Percentiles rank a stretch among this genome's conserved stretches.
These are phyloP conservation scores for Nitzschia palea DNA, from an alignment of 108 stramenopile species.

Conservation along the genomic window DNA sequence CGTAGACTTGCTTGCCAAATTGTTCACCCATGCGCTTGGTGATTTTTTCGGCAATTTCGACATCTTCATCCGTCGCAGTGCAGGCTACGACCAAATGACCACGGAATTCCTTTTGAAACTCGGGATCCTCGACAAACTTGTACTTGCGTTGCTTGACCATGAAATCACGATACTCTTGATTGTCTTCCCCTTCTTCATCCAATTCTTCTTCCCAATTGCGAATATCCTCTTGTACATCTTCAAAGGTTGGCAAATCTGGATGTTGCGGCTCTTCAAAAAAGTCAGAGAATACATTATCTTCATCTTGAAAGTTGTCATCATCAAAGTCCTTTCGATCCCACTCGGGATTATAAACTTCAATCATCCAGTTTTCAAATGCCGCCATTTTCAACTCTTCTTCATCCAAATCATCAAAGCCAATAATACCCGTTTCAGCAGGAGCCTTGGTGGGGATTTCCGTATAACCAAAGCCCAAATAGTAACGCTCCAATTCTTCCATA, in stretches of 20 bases:
- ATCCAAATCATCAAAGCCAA: constrained; percentile 69
- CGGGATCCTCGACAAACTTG: constrained; percentile 44
- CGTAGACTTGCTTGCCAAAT: constrained; percentile 76
- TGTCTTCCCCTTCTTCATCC: constrained; percentile 51
- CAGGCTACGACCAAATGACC: constrained; percentile 85
- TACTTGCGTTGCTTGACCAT: constrained; percentile 36
- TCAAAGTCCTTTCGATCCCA: constrained; percentile 79
- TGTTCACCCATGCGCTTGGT: constrained; percentile 66
- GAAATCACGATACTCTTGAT: constrained; percentile 47
- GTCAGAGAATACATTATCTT: constrained; percentile 76
- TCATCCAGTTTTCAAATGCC: constrained; percentile 82
- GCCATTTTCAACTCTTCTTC: constrained; percentile 87
- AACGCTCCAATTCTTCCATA: constrained; percentile 66
- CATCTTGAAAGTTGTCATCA: constrained; percentile 73
- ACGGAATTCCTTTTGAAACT: constrained; percentile 72
- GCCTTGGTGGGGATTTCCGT: constrained; percentile 71
- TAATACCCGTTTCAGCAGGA: constrained; percentile 73
- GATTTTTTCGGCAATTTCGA: constrained; percentile 78
- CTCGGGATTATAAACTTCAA: constrained; percentile 86
- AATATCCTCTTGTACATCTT: constrained; percentile 66
- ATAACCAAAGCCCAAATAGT: constrained; percentile 80
- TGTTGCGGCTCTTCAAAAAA: constrained; percentile 61
- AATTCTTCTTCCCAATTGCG: constrained; percentile 62
- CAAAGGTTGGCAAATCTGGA: constrained; percentile 55
- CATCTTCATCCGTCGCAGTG: constrained; percentile 54